These are phyloP conservation scores for Hanseniaspora lindneri DNA, from an alignment of 805 yeast genomes.

Conservation along the genomic window DNA sequence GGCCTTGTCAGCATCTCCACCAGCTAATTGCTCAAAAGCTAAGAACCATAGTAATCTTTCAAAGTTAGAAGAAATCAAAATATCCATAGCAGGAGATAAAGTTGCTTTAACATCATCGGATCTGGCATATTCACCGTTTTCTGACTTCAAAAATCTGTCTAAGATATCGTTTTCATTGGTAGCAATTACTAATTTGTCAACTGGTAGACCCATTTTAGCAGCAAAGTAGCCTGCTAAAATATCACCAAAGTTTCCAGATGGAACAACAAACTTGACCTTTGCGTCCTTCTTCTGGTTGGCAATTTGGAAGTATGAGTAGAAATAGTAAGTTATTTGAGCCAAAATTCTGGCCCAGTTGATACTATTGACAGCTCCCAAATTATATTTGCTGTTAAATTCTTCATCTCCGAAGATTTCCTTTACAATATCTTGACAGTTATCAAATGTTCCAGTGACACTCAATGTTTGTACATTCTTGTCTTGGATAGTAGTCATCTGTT, in stretches of 20 bases:
- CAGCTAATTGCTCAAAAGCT: slow-evolving; percentile 54
- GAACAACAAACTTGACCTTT: slow-evolving; percentile 77
- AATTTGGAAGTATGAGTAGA: slow-evolving; percentile 76
- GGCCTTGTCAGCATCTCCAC: slow-evolving; percentile 40
- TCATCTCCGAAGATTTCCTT: slow-evolving; percentile 83
- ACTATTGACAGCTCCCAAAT: slow-evolving; percentile 94
- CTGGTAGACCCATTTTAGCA: slow-evolving; percentile 87
- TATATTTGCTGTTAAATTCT: slow-evolving; percentile 78
- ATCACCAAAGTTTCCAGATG: slow-evolving; percentile 97
- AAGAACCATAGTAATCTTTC: slow-evolving; percentile 94
- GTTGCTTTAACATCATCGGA: slow-evolving; percentile 69
- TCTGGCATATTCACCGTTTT: slow-evolving; percentile 65
- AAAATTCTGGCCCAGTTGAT: slow-evolving; percentile 98
- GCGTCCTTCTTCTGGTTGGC: slow-evolving; percentile 30
- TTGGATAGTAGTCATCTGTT: slow-evolving; percentile 93
- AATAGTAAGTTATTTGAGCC: slow-evolving; percentile 95
- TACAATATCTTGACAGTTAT: slow-evolving; percentile 95
- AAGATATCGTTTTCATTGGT: slow-evolving; percentile 92
- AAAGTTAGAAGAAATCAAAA: slow-evolving; percentile 85
- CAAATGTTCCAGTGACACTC: slow-evolving; percentile 92
- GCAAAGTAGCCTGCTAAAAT: slow-evolving; percentile 95
- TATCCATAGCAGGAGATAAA: slow-evolving; percentile 97
- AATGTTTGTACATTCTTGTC: slow-evolving; percentile 90
- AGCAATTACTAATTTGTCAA: slow-evolving; percentile 76
- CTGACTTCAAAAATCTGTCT: slow-evolving; percentile 73